phyloP scores from a whole-genome alignment of 1,284 basidiomycete species.

The Rhodotorula mucilaginosa region DNA sequence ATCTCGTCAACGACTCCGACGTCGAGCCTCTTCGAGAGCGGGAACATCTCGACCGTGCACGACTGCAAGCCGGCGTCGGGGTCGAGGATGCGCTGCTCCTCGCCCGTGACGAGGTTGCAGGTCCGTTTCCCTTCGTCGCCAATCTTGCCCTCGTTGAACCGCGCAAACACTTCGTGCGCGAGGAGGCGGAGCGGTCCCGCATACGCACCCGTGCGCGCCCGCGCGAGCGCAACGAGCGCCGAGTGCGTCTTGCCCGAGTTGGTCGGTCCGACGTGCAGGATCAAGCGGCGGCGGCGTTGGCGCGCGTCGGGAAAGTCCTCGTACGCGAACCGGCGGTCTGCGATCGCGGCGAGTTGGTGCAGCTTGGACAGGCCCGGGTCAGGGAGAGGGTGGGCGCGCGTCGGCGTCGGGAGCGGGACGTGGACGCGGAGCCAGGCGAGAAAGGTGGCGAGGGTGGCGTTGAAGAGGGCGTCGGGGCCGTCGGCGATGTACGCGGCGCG shows the following conservation, averaged over 20 bases:
- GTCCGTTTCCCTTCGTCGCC: slow-evolving; percentile 53
- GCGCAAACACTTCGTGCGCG: slow-evolving; percentile 91
- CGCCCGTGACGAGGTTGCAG: slow-evolving; percentile 91
- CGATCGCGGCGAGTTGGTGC: slow-evolving; percentile 45
- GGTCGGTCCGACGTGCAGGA: slow-evolving; percentile 95
- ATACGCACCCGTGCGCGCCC: slow-evolving; percentile 72
- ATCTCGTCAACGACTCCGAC: slow-evolving; percentile 97
- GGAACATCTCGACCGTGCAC: slow-evolving; percentile 95
- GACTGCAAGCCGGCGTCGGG: slow-evolving; percentile 62
- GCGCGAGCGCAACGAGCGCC: slow-evolving; percentile 81
- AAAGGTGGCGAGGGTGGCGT: slow-evolving; percentile 25
- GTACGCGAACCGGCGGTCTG: slow-evolving; percentile 50
- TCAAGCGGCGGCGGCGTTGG: slow-evolving; percentile 67
- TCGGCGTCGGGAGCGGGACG: slow-evolving; percentile 3
- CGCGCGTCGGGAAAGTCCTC: slow-evolving; percentile 51
- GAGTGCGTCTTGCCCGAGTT: slow-evolving; percentile 97
- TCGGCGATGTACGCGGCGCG: slow-evolving; percentile 12
- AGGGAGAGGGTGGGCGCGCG: not conserved
- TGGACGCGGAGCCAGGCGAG: slow-evolving; percentile 11
- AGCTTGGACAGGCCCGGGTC: slow-evolving; percentile 38
- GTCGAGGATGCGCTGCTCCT: slow-evolving; percentile 74
- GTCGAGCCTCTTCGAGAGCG: slow-evolving; percentile 57
- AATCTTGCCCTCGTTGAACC: slow-evolving; percentile 86
- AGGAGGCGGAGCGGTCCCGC: slow-evolving; percentile 88
- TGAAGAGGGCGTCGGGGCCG: slow-evolving; percentile 14